phyloP scores from a whole-genome alignment of 2,329 filamentous ascomycete species.

The Zopfia rhizophila region DNA sequence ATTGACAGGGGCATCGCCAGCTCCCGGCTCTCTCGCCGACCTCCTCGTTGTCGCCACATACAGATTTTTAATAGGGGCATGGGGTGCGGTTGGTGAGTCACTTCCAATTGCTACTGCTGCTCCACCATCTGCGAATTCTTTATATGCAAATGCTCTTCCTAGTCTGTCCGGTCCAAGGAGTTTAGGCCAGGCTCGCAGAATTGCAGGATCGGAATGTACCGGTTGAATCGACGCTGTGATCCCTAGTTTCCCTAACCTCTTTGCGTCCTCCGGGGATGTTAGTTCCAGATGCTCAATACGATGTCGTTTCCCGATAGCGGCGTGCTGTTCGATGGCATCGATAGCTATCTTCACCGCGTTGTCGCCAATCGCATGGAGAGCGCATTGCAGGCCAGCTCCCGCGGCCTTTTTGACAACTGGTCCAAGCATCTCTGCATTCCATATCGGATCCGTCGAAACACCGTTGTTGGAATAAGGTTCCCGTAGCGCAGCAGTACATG shows the following conservation, averaged over 20 bases:
- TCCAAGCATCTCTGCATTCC: constrained; percentile 63
- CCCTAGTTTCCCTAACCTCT: constrained; percentile 65
- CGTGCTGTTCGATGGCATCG: constrained; percentile 61
- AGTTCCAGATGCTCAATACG: constrained; percentile 74
- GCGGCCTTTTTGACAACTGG: constrained; percentile 66
- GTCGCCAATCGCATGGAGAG: constrained; percentile 74
- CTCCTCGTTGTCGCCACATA: constrained; percentile 69
- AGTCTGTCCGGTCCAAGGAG: constrained; percentile 66
- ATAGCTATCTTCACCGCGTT: constrained; percentile 67
- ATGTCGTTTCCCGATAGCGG: constrained; percentile 62
- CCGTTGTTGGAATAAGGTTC: constrained; percentile 67
- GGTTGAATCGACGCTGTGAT: constrained; percentile 92
- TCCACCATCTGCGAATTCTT: constrained; percentile 66
- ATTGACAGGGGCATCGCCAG: constrained; percentile 58
- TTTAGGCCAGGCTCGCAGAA: constrained; percentile 69
- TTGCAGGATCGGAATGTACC: constrained; percentile 84
- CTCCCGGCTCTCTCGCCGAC: constrained; percentile 62
- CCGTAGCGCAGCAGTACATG: constrained; percentile 69
- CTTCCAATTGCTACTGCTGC: constrained; percentile 67
- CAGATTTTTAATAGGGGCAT: constrained; percentile 65
- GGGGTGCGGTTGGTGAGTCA: constrained; percentile 69
- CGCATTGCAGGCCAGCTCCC: constrained; percentile 66
- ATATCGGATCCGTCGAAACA: constrained; percentile 62
- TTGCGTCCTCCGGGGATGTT: constrained; percentile 64
- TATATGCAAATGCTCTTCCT: constrained; percentile 70